Evolutionary conservation across 805 yeast genomes (phyloP).

Genomic region (Metschnikowia hibisci): DNA sequence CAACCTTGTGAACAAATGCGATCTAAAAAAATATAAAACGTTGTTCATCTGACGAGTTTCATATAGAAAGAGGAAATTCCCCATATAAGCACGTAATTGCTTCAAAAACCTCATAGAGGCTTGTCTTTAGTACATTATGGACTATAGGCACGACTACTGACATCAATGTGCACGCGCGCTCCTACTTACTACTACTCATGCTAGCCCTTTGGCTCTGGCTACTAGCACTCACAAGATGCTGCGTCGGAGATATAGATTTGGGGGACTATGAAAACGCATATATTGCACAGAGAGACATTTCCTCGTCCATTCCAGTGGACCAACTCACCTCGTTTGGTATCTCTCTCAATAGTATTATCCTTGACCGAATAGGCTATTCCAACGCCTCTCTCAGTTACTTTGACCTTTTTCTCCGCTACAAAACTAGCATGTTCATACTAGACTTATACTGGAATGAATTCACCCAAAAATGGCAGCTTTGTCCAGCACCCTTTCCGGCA

Average conservation of each 20-base stretch:
- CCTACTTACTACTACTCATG: background rate
- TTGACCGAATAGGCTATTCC: slow-evolving; percentile 29
- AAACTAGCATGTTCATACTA: slow-evolving; percentile 15
- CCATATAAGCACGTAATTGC: too few species aligned
- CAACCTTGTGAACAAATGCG: too few species aligned
- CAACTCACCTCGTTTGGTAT: slow-evolving; percentile 32
- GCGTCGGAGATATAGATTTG: background rate
- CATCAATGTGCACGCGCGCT: background rate
- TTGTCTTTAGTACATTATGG: background rate
- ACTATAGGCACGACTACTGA: background rate
- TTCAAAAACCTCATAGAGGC: too few species aligned
- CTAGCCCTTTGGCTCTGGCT: slow-evolving; percentile 1
- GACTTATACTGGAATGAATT: slow-evolving; percentile 56
- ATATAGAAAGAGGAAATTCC: too few species aligned
- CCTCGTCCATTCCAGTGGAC: slow-evolving; percentile 29
- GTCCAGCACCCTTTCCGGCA: slow-evolving; percentile 44
- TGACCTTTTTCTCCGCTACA: slow-evolving; percentile 13
- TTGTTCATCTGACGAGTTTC: too few species aligned
- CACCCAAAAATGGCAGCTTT: slow-evolving; percentile 47
- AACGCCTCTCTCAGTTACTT: slow-evolving; percentile 8
- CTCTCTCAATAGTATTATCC: slow-evolving; percentile 26
- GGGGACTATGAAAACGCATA: slow-evolving; percentile 18
- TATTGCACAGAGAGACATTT: slow-evolving; percentile 36
- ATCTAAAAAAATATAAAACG: too few species aligned
- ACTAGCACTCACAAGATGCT: background rate